Evolutionary conservation across 2,329 filamentous ascomycete genomes (phyloP).

Genomic region (Fusarium sp.): DNA sequence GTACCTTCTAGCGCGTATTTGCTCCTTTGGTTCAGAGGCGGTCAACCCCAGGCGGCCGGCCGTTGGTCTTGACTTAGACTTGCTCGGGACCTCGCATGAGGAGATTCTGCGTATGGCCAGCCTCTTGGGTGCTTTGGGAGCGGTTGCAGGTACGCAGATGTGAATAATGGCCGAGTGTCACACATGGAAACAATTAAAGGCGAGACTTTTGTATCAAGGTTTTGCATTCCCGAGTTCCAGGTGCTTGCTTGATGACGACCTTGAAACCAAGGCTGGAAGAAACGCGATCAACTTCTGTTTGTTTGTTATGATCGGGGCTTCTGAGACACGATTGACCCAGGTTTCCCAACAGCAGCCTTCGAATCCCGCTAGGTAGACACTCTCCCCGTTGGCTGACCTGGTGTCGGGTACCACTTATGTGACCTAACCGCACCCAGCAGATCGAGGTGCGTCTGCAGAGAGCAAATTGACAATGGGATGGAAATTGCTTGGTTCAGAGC

Average conservation of each 20-base stretch:
- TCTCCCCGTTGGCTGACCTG: slow-evolving; percentile 20
- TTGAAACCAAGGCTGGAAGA: slow-evolving; percentile 8
- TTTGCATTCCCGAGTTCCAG: slow-evolving; percentile 5
- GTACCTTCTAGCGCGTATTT: slow-evolving; percentile 5
- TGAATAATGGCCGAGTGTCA: slow-evolving; percentile 22
- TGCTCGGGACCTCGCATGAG: slow-evolving; percentile 39
- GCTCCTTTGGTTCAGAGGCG: slow-evolving; percentile 26
- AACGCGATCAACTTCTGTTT: slow-evolving; percentile 37
- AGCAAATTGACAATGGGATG: slow-evolving; percentile 21
- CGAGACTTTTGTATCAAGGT: slow-evolving; percentile 10
- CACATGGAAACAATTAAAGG: slow-evolving; percentile 23
- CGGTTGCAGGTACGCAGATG: slow-evolving; percentile 28
- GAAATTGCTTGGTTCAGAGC: slow-evolving; percentile 32
- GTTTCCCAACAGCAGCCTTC: slow-evolving; percentile 12
- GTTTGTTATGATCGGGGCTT: slow-evolving; percentile 43
- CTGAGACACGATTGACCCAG: slow-evolving; percentile 39
- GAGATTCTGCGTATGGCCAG: slow-evolving; percentile 37
- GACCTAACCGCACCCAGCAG: slow-evolving; percentile 19
- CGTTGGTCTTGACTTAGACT: slow-evolving; percentile 35
- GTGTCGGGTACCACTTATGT: slow-evolving; percentile 34
- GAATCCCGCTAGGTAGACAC: slow-evolving; percentile 7
- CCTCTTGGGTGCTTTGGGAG: slow-evolving; percentile 28
- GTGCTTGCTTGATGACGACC: slow-evolving; percentile 24
- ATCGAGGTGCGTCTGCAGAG: slow-evolving; percentile 28
- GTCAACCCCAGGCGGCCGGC: slow-evolving; percentile 36